phyloP scores from a whole-genome alignment of 1,139 yeast genomes.

The Pichia sp. region DNA sequence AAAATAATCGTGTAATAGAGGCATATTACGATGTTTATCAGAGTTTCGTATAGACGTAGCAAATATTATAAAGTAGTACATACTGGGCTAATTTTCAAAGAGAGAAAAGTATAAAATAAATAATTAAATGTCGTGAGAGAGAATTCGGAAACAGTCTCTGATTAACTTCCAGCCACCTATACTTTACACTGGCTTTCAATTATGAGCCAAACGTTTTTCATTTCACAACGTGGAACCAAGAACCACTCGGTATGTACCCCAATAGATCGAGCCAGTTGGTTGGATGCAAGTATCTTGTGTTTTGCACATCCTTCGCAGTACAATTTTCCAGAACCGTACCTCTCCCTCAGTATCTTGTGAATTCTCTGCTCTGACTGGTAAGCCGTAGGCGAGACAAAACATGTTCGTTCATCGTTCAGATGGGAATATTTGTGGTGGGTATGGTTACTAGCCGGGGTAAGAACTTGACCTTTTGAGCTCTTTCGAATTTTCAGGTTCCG shows the following conservation, averaged over 20 bases:
- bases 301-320: constrained; percentile 22
- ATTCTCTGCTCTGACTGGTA: constrained; percentile 39
- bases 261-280: constrained; percentile 22
- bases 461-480: neutral
- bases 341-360: constrained; percentile 43
- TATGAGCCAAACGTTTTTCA: constrained; percentile 37
- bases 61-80: too few relatives aligned
- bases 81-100: too few relatives aligned
- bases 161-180: too few relatives aligned
- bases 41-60: too few relatives aligned
- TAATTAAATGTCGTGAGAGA: too few relatives aligned
- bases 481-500: constrained; percentile 11
- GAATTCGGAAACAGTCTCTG: too few relatives aligned
- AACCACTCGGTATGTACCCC: constrained; percentile 57
- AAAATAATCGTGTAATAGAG: too few relatives aligned
- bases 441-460: neutral
- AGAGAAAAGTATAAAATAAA: too few relatives aligned
- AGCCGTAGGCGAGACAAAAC: constrained; percentile 38
- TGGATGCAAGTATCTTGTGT: neutral
- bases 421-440: constrained; percentile 13
- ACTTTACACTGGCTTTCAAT: constrained; percentile 28
- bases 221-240: constrained; percentile 43
- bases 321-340: constrained; percentile 31
- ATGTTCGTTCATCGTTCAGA: constrained; percentile 20
- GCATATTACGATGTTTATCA: too few relatives aligned